Evolutionary conservation across 305 asterid genomes (phyloP), one percentile per base, ranked within the genome.

Genomic region (Fraxinus floribunda): DNA sequence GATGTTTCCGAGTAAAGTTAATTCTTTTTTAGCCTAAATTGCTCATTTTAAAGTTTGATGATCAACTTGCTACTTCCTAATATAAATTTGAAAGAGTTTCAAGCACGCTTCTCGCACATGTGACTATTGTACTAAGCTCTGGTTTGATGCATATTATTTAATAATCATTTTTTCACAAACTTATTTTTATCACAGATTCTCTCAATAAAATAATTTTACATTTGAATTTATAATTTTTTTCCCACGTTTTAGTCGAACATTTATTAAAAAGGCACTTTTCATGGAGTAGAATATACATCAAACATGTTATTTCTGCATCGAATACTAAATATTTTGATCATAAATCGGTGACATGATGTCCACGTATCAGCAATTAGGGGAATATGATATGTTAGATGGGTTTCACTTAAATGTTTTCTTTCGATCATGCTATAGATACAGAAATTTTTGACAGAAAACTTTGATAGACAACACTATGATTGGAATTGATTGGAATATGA

Each of bases 331-430:
- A 36, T 36, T 36, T 36, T 36, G 41, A 36, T 36, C 41, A 36
- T 36, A 55, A 26, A 80, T 70, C 38, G 81, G 60, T 71, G 79
- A 29, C 70, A n/a, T 77, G 87, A 82, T 10, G 30, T 91, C 88
- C 88, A 87, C 87, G 90, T 90, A 90, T 84, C 88, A 49, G 0
- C 60, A 6, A 79, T 84, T 36, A 55, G 16, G 26, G 70, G 41
- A 73, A 30, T 18, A 70, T 66, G 70, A 60, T 62, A 49, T 77
- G 46, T 32, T 66, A 32, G 18, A 83, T 80, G 84, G 79, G 81
- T 9, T 24, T 87, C 87, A 78, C 68, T 52, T 46, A 29, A 8
- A n/a, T 18, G 4, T 46, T 74, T 64, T 30, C 78, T 76, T 66
- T 77, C 26, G 41, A 36, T 36, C 2, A 36, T 36, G 41, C 10